Conservation (phyloP, 306 rosid genomes). For the Castanospermum australe region DNA sequence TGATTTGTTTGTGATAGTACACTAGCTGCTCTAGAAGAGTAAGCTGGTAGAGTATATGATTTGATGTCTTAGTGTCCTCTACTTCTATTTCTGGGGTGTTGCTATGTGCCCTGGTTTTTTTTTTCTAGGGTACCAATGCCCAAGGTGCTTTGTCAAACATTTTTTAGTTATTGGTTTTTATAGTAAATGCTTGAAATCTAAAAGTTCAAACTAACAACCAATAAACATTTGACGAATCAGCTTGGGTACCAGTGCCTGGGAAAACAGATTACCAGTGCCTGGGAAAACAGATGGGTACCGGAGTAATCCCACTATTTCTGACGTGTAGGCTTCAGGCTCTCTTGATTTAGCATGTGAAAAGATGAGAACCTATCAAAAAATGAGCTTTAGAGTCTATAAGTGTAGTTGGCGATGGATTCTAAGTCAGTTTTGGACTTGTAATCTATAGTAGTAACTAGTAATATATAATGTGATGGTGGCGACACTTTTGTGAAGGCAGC, state of each 20-base stretch:
- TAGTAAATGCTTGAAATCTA: too few relatives aligned
- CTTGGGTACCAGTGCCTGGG: too few relatives aligned
- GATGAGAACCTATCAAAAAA: too few relatives aligned
- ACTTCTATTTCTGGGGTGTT: background rate
- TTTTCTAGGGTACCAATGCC: too few relatives aligned
- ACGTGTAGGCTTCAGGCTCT: background rate
- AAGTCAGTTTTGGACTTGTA: background rate
- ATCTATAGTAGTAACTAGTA: background rate
- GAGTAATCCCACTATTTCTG: too few relatives aligned
- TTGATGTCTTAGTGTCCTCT: background rate
- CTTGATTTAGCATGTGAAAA: background rate
- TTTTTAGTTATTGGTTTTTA: too few relatives aligned
- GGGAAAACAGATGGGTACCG: too few relatives aligned
- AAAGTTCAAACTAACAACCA: too few relatives aligned
- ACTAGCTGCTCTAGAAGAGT: background rate
- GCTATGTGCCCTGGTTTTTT: too few relatives aligned
- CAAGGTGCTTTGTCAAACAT: too few relatives aligned
- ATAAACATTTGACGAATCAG: too few relatives aligned
- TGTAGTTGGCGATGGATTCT: background rate
- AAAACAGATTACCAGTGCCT: too few relatives aligned
- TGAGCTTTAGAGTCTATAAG: background rate
- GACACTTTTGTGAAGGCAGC: background rate
- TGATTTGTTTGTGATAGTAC: background rate
- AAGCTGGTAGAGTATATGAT: background rate
- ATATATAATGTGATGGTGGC: background rate